A percentile compares a stretch with the other conserved stretches of the same genome.
Conservation (phyloP, 164 flowering plant genomes). For the Vitis vinifera region DNA sequence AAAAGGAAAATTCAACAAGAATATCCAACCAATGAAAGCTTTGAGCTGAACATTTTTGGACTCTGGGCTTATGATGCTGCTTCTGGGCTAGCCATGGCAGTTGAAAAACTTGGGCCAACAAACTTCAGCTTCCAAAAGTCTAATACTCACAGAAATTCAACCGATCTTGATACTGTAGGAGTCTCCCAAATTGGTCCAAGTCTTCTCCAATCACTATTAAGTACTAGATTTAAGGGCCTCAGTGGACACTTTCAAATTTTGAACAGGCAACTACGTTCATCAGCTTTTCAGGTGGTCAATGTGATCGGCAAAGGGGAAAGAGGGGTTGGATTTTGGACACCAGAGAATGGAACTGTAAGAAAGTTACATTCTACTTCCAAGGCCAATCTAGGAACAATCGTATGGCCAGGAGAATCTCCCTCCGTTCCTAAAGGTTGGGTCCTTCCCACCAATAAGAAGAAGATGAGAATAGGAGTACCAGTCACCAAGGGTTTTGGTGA, state of each 20-base stretch:
- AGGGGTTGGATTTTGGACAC: constrained; percentile 43
- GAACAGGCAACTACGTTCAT: constrained; percentile 23
- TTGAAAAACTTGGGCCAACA: too few relatives aligned
- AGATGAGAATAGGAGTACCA: constrained; percentile 41
- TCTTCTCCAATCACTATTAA: constrained; percentile 19
- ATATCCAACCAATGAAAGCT: too few relatives aligned
- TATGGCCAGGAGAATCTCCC: constrained; percentile 42
- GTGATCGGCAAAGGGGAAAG: constrained; percentile 24
- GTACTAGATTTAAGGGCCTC: constrained; percentile 25
- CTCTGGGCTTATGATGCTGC: too few relatives aligned
- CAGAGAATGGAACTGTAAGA: constrained; percentile 7
- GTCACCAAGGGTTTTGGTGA: constrained; percentile 23
- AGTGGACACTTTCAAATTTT: constrained; percentile 26
- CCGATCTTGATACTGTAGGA: constrained; percentile 21
- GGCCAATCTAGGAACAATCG: constrained; percentile 1
- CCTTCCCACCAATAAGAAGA: constrained; percentile 28
- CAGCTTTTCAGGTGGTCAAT: constrained; percentile 36
- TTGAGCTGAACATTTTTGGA: too few relatives aligned
- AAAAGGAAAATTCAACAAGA: too few relatives aligned
- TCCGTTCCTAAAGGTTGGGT: constrained; percentile 30
- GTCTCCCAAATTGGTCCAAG: constrained; percentile 21
- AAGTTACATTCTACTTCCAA: background rate
- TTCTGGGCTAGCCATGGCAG: too few relatives aligned
- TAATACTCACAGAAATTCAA: background rate
- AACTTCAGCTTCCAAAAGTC: too few relatives aligned